These are phyloP conservation scores for Prunus armeniaca DNA, from an alignment of 306 rosid genomes.

Conservation along the genomic window DNA sequence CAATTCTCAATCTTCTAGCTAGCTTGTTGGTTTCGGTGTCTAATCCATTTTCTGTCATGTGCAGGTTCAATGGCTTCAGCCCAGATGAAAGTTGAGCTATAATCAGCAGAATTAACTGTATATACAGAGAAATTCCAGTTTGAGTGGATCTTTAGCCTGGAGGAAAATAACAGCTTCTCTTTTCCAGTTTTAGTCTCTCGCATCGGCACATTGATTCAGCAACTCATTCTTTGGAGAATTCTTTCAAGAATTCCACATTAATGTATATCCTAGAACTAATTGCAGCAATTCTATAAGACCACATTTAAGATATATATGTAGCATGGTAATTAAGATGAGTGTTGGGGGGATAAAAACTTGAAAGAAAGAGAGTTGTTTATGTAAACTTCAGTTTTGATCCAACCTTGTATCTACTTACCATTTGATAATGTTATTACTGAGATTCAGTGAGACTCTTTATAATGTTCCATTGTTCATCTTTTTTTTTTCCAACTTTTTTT, in stretches of 20 bases:
- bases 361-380: conserved; percentile 17
- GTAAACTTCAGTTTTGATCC: conserved; percentile 27
- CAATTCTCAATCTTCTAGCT: background rate
- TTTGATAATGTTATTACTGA: conserved; percentile 23
- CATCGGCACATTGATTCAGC: conserved; percentile 24
- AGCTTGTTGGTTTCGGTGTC: background rate
- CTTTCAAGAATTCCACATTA: conserved; percentile 31
- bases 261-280: conserved; percentile 41
- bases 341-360: conserved; percentile 1
- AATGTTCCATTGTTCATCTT: background rate
- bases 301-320: conserved; percentile 15
- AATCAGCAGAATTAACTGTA: conserved; percentile 29
- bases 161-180: conserved; percentile 22
- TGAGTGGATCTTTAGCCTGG: conserved; percentile 31
- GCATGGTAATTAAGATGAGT: background rate
- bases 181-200: conserved; percentile 6
- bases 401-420: conserved; percentile 30
- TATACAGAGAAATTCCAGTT: conserved; percentile 37
- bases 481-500: background rate
- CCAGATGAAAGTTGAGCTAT: conserved; percentile 53
- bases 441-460: conserved; percentile 14
- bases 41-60: conserved; percentile 3
- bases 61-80: conserved; percentile 39
- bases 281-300: conserved; percentile 23
- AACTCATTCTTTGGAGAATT: conserved; percentile 52